A percentile compares a stretch with the other conserved stretches of the same genome.
Conservation (phyloP, 441 rosid species). For the Omphalea diandra region DNA sequence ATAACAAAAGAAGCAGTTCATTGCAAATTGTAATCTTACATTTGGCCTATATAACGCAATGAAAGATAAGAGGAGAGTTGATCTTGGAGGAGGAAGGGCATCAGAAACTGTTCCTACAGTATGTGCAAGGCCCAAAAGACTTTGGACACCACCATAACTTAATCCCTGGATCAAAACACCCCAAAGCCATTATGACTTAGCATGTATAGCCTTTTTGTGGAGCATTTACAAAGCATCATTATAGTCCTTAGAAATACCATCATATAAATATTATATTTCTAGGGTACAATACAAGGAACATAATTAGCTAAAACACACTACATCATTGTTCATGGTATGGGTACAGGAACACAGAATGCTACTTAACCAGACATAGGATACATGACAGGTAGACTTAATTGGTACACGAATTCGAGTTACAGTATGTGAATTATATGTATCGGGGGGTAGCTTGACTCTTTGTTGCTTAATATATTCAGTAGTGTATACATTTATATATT, state of each 20-base stretch:
- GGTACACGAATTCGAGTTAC: too few relatives aligned
- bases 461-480: too few relatives aligned
- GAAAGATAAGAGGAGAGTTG: slow-evolving; percentile 58
- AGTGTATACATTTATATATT: too few relatives aligned
- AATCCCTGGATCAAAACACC: slow-evolving; percentile 42
- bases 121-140: slow-evolving; percentile 56
- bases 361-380: too few relatives aligned
- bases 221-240: neutral
- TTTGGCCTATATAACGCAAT: slow-evolving; percentile 55
- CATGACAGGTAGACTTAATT: too few relatives aligned
- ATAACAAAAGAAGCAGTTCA: slow-evolving; percentile 1
- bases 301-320: neutral
- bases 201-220: neutral
- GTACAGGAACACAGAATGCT: too few relatives aligned
- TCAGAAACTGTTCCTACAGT: slow-evolving; percentile 57
- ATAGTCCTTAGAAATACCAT: neutral
- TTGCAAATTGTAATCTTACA: slow-evolving; percentile 39
- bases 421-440: too few relatives aligned
- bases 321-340: too few relatives aligned
- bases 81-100: slow-evolving; percentile 66
- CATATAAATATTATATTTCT: neutral
- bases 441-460: too few relatives aligned
- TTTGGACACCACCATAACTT: slow-evolving; percentile 49
- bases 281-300: neutral
- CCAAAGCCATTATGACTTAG: slow-evolving; percentile 5